phyloP scores from a whole-genome alignment of 2,329 filamentous ascomycete genomes.

The Pseudocercospora musae region DNA sequence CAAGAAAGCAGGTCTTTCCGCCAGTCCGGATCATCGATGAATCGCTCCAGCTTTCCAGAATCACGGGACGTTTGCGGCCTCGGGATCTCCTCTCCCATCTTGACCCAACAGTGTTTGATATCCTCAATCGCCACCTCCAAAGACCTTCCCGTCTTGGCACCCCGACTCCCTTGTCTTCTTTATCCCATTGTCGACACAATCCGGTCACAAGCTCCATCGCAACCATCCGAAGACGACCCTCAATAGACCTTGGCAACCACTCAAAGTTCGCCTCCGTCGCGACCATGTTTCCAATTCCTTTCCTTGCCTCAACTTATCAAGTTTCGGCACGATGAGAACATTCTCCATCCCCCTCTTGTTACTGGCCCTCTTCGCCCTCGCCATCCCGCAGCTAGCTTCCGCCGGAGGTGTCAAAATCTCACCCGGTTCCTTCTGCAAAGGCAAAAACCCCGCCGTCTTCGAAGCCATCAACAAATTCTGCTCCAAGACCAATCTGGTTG shows the following conservation, averaged over 20 bases:
- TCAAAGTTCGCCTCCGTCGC: not conserved
- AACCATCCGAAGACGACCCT: not conserved
- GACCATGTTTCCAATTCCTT: not conserved
- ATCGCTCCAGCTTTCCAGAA: not conserved
- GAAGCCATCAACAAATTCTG: slow-evolving; percentile 11
- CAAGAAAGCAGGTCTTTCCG: not conserved
- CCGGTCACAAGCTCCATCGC: not conserved
- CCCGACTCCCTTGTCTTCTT: not conserved
- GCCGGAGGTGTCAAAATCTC: not conserved
- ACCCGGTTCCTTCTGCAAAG: not conserved
- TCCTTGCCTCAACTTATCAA: not conserved
- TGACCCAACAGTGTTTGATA: no score
- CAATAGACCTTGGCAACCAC: not conserved
- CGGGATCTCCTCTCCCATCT: no score
- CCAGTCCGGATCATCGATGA: not conserved
- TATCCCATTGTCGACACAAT: slow-evolving; percentile 1
- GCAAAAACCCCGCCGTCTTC: slow-evolving; percentile 7
- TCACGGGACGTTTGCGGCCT: not conserved
- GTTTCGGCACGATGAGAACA: not conserved
- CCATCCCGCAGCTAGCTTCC: not conserved
- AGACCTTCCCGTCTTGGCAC: not conserved
- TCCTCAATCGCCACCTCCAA: not conserved
- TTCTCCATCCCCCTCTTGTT: not conserved
- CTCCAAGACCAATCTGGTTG: slow-evolving; percentile 10
- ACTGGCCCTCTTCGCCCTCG: not conserved